Percentiles rank a stretch among this genome's conserved stretches.
These are phyloP conservation scores for Lentinula guzmanii DNA, from an alignment of 768 basidiomycete genomes.

Conservation along the genomic window DNA sequence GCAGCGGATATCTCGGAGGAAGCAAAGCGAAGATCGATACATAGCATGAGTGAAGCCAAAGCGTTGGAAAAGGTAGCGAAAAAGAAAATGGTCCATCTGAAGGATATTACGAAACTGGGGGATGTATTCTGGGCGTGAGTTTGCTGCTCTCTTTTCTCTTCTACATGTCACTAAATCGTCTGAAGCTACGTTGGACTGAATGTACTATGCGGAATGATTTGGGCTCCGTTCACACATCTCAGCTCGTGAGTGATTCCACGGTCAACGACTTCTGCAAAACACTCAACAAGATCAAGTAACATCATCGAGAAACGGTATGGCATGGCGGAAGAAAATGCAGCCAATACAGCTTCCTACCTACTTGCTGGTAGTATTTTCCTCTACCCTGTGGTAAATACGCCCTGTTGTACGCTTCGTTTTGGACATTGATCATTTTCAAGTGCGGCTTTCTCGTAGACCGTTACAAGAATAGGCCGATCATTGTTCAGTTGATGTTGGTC, in stretches of 20 bases:
- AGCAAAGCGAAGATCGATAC: slow-evolving; percentile 37
- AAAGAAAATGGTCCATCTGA: slow-evolving; percentile 56
- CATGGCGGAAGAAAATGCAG: slow-evolving; percentile 54
- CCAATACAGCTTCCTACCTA: slow-evolving; percentile 63
- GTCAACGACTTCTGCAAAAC: slow-evolving; percentile 4
- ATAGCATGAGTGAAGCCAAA: slow-evolving; percentile 49
- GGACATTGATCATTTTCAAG: slow-evolving; percentile 23
- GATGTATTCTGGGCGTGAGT: slow-evolving; percentile 77
- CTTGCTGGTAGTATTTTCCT: slow-evolving; percentile 63
- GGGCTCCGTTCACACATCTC: slow-evolving; percentile 75
- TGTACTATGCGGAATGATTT: slow-evolving; percentile 68
- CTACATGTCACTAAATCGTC: slow-evolving; percentile 2
- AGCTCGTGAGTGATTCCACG: slow-evolving; percentile 45
- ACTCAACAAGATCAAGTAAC: slow-evolving; percentile 37
- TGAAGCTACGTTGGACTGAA: slow-evolving; percentile 70
- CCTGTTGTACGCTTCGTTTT: neutral
- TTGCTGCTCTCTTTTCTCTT: neutral
- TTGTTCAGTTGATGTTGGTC: slow-evolving; percentile 50
- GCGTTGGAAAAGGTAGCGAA: slow-evolving; percentile 61
- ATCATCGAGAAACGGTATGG: slow-evolving; percentile 65
- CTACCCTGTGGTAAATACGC: slow-evolving; percentile 56
- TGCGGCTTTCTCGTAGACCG: slow-evolving; percentile 63
- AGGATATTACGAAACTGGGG: slow-evolving; percentile 59
- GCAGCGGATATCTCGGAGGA: slow-evolving; percentile 55
- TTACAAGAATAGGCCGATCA: slow-evolving; percentile 48